Conservation (phyloP, 2,329 filamentous ascomycete species). For the Pseudodiploospora longispora region DNA sequence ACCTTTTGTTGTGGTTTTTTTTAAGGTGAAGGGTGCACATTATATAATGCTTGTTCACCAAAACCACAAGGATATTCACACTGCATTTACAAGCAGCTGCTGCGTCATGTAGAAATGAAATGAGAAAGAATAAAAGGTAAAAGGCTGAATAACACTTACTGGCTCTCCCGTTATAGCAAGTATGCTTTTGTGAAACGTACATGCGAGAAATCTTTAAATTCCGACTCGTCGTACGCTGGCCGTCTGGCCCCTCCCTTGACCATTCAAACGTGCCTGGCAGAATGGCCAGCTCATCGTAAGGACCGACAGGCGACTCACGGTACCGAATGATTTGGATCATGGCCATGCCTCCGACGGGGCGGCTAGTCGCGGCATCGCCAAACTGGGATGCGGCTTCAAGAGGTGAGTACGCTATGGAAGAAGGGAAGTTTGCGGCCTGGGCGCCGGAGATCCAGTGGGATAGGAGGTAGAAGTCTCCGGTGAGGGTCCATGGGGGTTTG, state of each 20-base stretch:
- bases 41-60: neutral
- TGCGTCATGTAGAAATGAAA: too few relatives aligned
- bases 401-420: constrained; percentile 33
- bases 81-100: too few relatives aligned
- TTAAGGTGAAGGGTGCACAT: neutral
- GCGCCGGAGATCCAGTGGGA: constrained; percentile 29
- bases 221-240: constrained; percentile 23
- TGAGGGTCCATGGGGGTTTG: constrained; percentile 36
- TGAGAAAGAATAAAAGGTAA: neutral
- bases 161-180: constrained; percentile 43
- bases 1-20: neutral
- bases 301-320: constrained; percentile 40
- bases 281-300: constrained; percentile 46
- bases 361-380: constrained; percentile 20
- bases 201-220: constrained; percentile 42
- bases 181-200: constrained; percentile 45
- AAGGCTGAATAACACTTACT: constrained; percentile 36
- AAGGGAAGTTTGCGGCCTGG: constrained; percentile 24
- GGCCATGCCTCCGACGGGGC: constrained; percentile 35
- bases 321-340: constrained; percentile 46
- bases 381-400: constrained; percentile 36
- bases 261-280: constrained; percentile 39
- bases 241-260: constrained; percentile 25
- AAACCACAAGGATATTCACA: neutral
- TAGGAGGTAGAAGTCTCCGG: constrained; percentile 36